A percentile compares a stretch with the other conserved stretches of the same genome.
Conservation (phyloP, 768 basidiomycete species). For the Kwoniella pini region DNA sequence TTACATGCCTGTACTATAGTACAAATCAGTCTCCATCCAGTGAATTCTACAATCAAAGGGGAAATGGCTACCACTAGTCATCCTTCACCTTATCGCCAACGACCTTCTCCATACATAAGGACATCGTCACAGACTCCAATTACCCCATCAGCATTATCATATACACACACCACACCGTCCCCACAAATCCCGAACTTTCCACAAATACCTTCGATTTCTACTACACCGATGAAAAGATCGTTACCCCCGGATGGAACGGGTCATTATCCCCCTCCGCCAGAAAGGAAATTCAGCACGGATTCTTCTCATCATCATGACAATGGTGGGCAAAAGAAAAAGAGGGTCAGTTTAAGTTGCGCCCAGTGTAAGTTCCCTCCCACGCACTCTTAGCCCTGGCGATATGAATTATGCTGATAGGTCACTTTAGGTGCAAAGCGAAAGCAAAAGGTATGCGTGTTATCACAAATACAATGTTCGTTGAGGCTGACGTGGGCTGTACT, state of each 20-base stretch:
- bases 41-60: not conserved
- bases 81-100: constrained; percentile 10
- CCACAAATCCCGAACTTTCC: constrained; percentile 13
- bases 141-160: constrained; percentile 15
- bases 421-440: constrained; percentile 48
- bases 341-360: constrained; percentile 48
- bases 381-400: not conserved
- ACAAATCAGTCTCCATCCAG: not conserved
- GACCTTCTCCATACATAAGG: constrained; percentile 15
- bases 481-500: constrained; percentile 6
- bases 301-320: constrained; percentile 4
- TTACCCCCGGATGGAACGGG: constrained; percentile 9
- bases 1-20: not conserved
- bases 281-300: constrained; percentile 31
- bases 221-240: constrained; percentile 24
- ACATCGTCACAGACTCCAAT: constrained; percentile 19
- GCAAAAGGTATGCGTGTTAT: constrained; percentile 39
- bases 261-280: constrained; percentile 13
- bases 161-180: constrained; percentile 15
- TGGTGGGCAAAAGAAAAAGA: constrained; percentile 41
- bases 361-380: constrained; percentile 35
- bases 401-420: not conserved
- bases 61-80: constrained; percentile 14
- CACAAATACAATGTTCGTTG: not conserved
- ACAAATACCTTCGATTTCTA: not conserved